Percentiles rank a stretch among this genome's conserved stretches.
These are phyloP conservation scores for Colletotrichum chrysophilum DNA, from an alignment of 2,329 filamentous ascomycete species.

Conservation along the genomic window DNA sequence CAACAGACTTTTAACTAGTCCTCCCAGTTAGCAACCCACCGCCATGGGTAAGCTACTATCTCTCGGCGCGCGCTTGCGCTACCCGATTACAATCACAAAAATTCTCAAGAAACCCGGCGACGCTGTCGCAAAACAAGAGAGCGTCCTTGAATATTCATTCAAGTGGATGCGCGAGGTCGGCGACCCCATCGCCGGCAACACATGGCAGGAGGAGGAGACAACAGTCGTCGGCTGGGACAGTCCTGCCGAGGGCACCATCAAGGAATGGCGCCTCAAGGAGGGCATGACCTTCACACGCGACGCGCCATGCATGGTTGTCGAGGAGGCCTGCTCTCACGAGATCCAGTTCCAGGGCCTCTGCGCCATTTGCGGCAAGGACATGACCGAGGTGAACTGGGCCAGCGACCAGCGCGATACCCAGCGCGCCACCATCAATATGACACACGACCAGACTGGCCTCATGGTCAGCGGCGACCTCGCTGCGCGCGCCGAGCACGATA, in stretches of 20 bases:
- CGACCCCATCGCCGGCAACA: constrained; percentile 64
- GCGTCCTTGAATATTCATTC: constrained; percentile 87
- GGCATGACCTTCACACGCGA: constrained; percentile 68
- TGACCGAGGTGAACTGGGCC: constrained; percentile 89
- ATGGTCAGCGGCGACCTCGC: constrained; percentile 87
- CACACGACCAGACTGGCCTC: constrained; percentile 87
- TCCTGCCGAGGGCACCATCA: constrained; percentile 80
- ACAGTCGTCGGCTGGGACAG: constrained; percentile 81
- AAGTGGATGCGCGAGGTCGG: constrained; percentile 78
- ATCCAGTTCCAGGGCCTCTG: constrained; percentile 92
- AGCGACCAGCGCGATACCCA: constrained; percentile 79
- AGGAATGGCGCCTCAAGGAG: constrained; percentile 75
- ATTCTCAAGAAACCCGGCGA: constrained; percentile 81
- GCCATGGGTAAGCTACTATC: constrained; percentile 53
- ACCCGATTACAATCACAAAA: constrained; percentile 91
- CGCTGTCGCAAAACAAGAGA: constrained; percentile 74
- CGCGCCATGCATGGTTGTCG: constrained; percentile 72
- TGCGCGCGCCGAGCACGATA: constrained; percentile 80
- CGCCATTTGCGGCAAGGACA: constrained; percentile 91
- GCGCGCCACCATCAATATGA: constrained; percentile 92
- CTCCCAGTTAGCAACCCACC: constrained; percentile 3
- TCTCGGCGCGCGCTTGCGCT: constrained; percentile 73
- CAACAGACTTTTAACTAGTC: constrained; percentile 1
- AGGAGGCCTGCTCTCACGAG: constrained; percentile 90
- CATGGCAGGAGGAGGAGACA: constrained; percentile 71